These are phyloP conservation scores for Nissolia schottii DNA, from an alignment of 306 rosid species.

Conservation along the genomic window DNA sequence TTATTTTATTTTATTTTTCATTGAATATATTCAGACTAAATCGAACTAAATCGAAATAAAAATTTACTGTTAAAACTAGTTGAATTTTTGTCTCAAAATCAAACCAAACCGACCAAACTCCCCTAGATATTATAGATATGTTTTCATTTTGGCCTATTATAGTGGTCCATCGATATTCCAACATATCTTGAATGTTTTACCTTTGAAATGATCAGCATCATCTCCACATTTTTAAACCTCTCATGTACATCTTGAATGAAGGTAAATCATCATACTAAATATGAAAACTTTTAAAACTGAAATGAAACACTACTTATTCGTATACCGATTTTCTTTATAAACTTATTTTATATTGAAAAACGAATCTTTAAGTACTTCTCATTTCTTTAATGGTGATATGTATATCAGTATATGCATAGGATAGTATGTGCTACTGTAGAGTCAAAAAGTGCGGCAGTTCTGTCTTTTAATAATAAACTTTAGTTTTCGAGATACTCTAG, in stretches of 20 bases:
- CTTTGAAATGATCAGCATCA: not conserved
- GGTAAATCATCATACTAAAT: not conserved
- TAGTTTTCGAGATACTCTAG: not conserved
- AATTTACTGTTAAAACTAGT: no score
- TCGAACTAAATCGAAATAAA: no score
- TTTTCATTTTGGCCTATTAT: not conserved
- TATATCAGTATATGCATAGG: not conserved
- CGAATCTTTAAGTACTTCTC: not conserved
- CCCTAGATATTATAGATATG: no score
- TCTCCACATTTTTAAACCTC: not conserved
- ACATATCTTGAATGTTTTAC: not conserved
- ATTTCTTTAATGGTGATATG: not conserved
- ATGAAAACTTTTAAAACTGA: not conserved
- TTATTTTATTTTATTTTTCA: no score
- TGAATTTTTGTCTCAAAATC: no score
- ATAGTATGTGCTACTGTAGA: not conserved
- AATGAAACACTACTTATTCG: not conserved
- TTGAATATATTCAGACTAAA: no score
- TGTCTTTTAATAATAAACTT: not conserved
- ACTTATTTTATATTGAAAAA: not conserved
- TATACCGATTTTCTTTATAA: not conserved
- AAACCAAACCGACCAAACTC: no score
- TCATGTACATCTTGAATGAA: not conserved
- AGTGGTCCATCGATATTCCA: not conserved
- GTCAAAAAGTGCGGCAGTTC: constrained; percentile 12